phyloP scores from a whole-genome alignment of 1,284 basidiomycete genomes.

The Puccinia coronata region DNA sequence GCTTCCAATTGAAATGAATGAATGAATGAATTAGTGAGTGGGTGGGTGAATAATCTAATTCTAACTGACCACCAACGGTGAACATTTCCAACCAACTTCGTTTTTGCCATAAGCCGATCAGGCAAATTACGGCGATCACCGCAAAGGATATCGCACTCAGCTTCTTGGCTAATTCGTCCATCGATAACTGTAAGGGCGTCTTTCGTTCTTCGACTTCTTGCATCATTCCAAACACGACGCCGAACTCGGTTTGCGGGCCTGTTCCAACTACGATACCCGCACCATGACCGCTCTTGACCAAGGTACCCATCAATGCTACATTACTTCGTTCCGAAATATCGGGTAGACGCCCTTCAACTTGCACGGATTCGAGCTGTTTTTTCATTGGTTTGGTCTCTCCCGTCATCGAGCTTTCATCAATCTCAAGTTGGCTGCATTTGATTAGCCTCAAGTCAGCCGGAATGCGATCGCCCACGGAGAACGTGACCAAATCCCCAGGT shows the following conservation, averaged over 20 bases:
- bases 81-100: conserved; percentile 98
- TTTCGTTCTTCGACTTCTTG: conserved; percentile 94
- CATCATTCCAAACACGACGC: conserved; percentile 97
- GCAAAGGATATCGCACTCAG: conserved; percentile 86
- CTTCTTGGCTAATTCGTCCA: conserved; percentile 95
- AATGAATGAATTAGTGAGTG: no score
- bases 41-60: no score
- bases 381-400: conserved; percentile 82
- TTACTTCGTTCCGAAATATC: conserved; percentile 83
- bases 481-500: conserved; percentile 87
- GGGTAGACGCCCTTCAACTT: conserved; percentile 64
- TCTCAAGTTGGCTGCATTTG: conserved; percentile 77
- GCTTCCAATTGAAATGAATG: not conserved
- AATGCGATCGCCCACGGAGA: conserved; percentile 83
- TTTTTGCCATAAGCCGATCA: conserved; percentile 82
- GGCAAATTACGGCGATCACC: conserved; percentile 87
- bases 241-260: conserved; percentile 87
- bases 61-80: conserved; percentile 83
- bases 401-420: conserved; percentile 92
- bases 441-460: conserved; percentile 88
- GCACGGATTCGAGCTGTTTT: conserved; percentile 69
- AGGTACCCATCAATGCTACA: conserved; percentile 90
- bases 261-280: conserved; percentile 86
- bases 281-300: conserved; percentile 87
- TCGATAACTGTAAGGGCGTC: conserved; percentile 87